A percentile compares a stretch with the other conserved stretches of the same genome.
Evolutionary conservation across 2,329 filamentous ascomycete species (phyloP).

Genomic region (Trichothecium sympodiale): DNA sequence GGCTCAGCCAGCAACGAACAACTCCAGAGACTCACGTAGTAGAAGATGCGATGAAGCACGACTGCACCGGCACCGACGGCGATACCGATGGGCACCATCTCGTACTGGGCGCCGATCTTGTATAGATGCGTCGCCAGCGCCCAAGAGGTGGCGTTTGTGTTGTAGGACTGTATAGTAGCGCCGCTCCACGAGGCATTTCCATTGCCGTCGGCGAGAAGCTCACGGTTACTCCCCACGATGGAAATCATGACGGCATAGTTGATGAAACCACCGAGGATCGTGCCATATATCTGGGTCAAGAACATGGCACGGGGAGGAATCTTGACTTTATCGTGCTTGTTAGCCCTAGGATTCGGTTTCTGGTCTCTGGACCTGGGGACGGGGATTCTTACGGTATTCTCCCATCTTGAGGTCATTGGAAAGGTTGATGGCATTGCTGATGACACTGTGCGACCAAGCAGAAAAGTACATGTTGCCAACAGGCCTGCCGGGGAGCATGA

Average conservation of each 20-base stretch:
- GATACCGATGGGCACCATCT: conserved; percentile 38
- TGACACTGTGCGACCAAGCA: conserved; percentile 47
- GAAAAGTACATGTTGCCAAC: conserved; percentile 49
- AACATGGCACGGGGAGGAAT: conserved; percentile 45
- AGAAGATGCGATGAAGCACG: conserved; percentile 29
- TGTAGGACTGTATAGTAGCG: conserved; percentile 35
- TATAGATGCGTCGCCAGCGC: conserved; percentile 44
- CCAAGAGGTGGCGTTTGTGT: conserved; percentile 35
- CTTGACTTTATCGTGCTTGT: conserved; percentile 26
- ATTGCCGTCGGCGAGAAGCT: conserved; percentile 29
- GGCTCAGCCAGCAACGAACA: no score
- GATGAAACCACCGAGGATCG: conserved; percentile 39
- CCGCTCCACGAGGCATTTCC: conserved; percentile 43
- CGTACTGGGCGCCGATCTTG: conserved; percentile 28
- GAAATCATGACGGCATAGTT: conserved; percentile 46
- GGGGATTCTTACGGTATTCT: conserved; percentile 36
- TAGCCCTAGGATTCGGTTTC: neutral
- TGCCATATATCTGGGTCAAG: conserved; percentile 43
- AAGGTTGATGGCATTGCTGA: conserved; percentile 35
- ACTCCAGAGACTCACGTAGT: conserved; percentile 27
- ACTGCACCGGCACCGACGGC: conserved; percentile 34
- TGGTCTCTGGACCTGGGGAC: neutral
- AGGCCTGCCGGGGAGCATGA: conserved; percentile 37
- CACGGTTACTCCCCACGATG: conserved; percentile 38
- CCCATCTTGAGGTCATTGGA: conserved; percentile 46